A percentile compares a stretch with the other conserved stretches of the same genome.
phyloP scores from a whole-genome alignment of 2,329 filamentous ascomycete genomes.

The Hypoxylon sp. region DNA sequence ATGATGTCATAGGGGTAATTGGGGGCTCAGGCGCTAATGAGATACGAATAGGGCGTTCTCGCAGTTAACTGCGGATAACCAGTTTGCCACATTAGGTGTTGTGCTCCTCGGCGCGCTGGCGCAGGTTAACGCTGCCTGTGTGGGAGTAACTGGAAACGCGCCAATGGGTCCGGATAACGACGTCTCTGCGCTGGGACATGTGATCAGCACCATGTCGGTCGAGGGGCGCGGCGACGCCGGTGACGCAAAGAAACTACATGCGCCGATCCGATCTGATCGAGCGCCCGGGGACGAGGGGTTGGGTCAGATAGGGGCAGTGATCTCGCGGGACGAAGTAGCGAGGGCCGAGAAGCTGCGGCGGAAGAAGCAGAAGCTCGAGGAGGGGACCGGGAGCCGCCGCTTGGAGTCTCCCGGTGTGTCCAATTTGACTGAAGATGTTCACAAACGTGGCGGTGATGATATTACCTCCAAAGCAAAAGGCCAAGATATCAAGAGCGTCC shows the following conservation, averaged over 20 bases:
- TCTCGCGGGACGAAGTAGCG: constrained; percentile 47
- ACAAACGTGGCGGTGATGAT: not conserved
- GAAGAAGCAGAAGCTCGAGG: constrained; percentile 6
- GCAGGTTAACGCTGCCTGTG: constrained; percentile 63
- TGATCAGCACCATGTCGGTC: no score
- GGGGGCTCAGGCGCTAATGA: constrained; percentile 1
- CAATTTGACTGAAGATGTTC: not conserved
- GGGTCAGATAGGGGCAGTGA: constrained; percentile 15
- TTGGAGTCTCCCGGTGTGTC: not conserved
- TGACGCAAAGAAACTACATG: not conserved
- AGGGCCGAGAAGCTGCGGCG: constrained; percentile 37
- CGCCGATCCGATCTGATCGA: not conserved
- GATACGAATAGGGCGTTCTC: constrained; percentile 68
- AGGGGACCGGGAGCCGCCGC: not conserved
- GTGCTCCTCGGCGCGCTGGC: constrained; percentile 74
- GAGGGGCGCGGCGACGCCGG: not conserved
- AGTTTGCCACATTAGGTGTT: constrained; percentile 78
- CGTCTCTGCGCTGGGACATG: not conserved
- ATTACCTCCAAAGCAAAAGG: constrained; percentile 46
- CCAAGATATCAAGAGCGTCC: not conserved
- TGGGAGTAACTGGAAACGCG: constrained; percentile 48
- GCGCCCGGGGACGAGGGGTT: not conserved
- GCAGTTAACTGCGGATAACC: constrained; percentile 76
- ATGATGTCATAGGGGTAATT: no score
- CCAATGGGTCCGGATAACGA: not conserved